Conservation (phyloP, 257 asterid species). For the Solanum clarkiae region DNA sequence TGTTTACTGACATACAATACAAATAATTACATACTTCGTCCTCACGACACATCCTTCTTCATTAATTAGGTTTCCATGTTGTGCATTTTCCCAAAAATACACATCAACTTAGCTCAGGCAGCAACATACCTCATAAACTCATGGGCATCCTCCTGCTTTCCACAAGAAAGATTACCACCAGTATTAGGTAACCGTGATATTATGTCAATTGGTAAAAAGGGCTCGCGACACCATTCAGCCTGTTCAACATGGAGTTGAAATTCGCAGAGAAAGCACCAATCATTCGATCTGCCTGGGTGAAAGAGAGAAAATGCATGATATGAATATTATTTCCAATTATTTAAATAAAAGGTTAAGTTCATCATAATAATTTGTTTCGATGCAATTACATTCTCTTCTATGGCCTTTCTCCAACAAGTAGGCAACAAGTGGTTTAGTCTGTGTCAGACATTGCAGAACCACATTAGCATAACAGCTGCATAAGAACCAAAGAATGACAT, state of each 20-base stretch:
- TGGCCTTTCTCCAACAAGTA: constrained; percentile 84
- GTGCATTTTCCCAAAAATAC: neutral
- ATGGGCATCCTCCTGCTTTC: constrained; percentile 97
- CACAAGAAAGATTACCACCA: constrained; percentile 90
- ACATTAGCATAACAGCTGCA: constrained; percentile 96
- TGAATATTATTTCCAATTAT: neutral
- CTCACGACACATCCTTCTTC: neutral
- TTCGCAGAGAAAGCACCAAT: constrained; percentile 94
- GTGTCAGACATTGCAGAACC: constrained; percentile 83
- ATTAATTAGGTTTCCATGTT: neutral
- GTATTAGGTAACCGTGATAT: constrained; percentile 74
- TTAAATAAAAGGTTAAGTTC: neutral
- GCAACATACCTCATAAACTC: constrained; percentile 82
- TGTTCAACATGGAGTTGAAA: constrained; percentile 66
- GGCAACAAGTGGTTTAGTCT: constrained; percentile 79
- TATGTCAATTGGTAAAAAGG: constrained; percentile 84
- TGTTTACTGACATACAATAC: neutral
- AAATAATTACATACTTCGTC: neutral
- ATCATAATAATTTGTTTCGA: neutral
- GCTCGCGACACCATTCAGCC: constrained; percentile 38
- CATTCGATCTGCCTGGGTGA: constrained; percentile 54
- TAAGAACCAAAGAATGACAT: neutral
- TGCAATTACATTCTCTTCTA: constrained; percentile 42
- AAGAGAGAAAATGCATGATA: constrained; percentile 3
- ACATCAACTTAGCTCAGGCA: neutral